Evolutionary conservation across 345 rosid species (phyloP), one percentile per base, ranked within the genome.

Genomic region (Eucalyptus sp.): DNA sequence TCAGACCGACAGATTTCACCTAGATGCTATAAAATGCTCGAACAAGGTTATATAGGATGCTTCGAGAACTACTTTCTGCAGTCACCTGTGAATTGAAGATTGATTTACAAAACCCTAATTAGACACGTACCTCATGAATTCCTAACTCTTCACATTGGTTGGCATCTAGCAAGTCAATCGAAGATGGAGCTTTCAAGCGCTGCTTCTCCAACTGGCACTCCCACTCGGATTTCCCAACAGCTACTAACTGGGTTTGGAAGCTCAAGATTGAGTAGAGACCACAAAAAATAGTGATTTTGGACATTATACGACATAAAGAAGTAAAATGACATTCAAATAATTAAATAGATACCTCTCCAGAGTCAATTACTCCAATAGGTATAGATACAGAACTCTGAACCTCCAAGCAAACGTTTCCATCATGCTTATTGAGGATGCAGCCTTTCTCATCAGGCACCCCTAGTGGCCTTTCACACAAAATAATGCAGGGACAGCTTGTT

Each of bases 341-440:
- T 50, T 11, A 51, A 18, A 41, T 12, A 86, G 54, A 43, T 89
- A 96, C 99, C 97, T 95, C 94, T 92, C 89, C 93, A 88, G 91
- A 92, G 90, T 96, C 97, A 37, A 96, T 92, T 43, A 95, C 88
- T 62, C 93, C 91, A 86, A 96, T 90, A 11, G 97, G 96, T 84
- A 95, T 52, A 10, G 96, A 93, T 56, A 91, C 66, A 29, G 99
- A 96, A 56, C 68, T 62, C 13, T 81, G 37, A 87, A 94, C 86
- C 88, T 96, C 91, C 64, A 96, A 89, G 17, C 86, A 85, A n/a
- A 92, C 48, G 52, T 33, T 88, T 88, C 86, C 96, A 79, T 91
- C 88, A 8, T 88, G 88, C 86, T 84, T 58, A 83, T 87, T 87
- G 89, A 95, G 93, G 20, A 62, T 83, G 89, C 95, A 93, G 37